Base-by-base conservation (phyloP, 169 alveolate species). In the Eimeria falciformis region DNA sequence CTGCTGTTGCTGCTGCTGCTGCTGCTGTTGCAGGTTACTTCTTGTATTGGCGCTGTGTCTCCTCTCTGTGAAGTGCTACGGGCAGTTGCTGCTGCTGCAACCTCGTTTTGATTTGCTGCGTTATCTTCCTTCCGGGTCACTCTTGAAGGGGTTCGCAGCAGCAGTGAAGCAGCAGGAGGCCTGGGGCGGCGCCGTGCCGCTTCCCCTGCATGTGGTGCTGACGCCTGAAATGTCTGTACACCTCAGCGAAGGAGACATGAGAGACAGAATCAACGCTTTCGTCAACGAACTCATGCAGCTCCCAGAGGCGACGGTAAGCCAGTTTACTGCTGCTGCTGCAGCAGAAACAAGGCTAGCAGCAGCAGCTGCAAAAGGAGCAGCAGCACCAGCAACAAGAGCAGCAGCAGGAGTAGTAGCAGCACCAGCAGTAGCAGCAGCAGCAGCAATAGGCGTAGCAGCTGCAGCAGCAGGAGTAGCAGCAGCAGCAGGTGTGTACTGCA, bases 121-220 rank as follows among this genome's bases (percentile, higher is more conserved):
- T 11, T 75, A 75, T 40, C 5, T 75, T 17, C 84, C 84, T 11
- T 43, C 84, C 50, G 33, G 66, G 5, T 75, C 84, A 3, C 9
- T 75, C 40, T 47, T 75, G 84, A 56, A 65, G 65, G 84, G 84
- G 2, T 75, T 75, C 40, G 7, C 45, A 0, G 84, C n/a, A 45
- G 84, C 66, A 40, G 43, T 75, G 84, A 56, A 75, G 84, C 84
- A 75, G 84, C 84, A 75, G 84, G 66, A 75, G 37, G 3, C 62
- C n/a, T 75, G 84, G 84, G 65, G 65, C 43, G 37, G 66, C 21
- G 84, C 84, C 40, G 84, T 65, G 5, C 43, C 84, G 6, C 65
- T n/a, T 9, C 84, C 84, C 27, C 65, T 75, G 84, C 84, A 75
- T 40, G n/a, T 75, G 9, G 84, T 75, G 27, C 27, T 75, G 45